Percentiles rank a stretch among this genome's conserved stretches.
Conservation (phyloP, 768 basidiomycete species). For the Phylloporus arenicola region DNA sequence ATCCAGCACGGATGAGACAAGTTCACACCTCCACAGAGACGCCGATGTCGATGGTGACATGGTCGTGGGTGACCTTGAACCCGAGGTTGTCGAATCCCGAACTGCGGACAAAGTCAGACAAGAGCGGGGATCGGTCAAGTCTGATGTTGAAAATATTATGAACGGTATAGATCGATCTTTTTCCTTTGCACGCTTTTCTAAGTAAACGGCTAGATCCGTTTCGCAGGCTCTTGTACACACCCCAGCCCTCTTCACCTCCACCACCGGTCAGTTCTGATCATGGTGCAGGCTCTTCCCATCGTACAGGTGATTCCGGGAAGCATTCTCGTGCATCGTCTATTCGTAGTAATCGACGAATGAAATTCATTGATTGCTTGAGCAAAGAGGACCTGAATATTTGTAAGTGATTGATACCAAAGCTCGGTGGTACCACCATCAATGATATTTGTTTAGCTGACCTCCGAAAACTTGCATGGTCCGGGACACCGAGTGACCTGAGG, state of each 20-base stretch:
- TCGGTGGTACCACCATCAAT: slow-evolving; percentile 3
- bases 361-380: slow-evolving; percentile 75
- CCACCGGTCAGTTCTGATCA: slow-evolving; percentile 5
- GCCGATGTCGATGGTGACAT: slow-evolving; percentile 71
- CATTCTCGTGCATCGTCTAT: slow-evolving; percentile 72
- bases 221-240: slow-evolving; percentile 43
- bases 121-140: slow-evolving; percentile 48
- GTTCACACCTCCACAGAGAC: slow-evolving; percentile 37
- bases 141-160: slow-evolving; percentile 70
- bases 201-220: slow-evolving; percentile 51
- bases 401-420: slow-evolving; percentile 31
- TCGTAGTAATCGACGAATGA: slow-evolving; percentile 69
- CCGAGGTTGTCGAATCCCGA: slow-evolving; percentile 39
- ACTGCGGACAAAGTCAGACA: slow-evolving; percentile 38
- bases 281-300: slow-evolving; percentile 8
- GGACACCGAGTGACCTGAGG: slow-evolving; percentile 81
- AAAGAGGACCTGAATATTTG: slow-evolving; percentile 79
- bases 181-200: slow-evolving; percentile 21
- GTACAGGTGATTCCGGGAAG: slow-evolving; percentile 44
- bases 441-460: slow-evolving; percentile 54
- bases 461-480: slow-evolving; percentile 90
- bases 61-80: slow-evolving; percentile 71
- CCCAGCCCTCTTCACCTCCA: slow-evolving; percentile 3
- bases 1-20: slow-evolving; percentile 19
- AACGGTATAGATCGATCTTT: slow-evolving; percentile 47